Evolutionary conservation across 352 stramenopile species (phyloP), one percentile per base, ranked within the genome.

Genomic region (Pythium insidiosum): DNA sequence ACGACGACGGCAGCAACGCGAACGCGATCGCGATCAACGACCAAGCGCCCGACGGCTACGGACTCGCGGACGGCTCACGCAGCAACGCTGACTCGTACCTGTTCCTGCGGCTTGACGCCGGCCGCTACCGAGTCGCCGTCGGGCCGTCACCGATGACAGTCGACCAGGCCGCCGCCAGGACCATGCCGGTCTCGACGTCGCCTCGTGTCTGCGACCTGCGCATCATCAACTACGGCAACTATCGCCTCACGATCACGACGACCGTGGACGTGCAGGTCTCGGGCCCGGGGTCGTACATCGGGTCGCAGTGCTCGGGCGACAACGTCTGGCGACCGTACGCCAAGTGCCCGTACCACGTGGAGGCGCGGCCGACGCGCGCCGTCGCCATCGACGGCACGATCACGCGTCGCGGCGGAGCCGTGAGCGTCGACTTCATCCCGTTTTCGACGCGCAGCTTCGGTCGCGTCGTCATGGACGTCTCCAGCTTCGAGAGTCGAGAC

Each of bases 161-260:
- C 9, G 38, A 55, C 4, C 47, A 75, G 28, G 73, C 73, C 1
- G 36, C 68, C 0, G 47, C 54, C 20, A 79, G 80, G 42, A 33
- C 38, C 19, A 84, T 79, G 40, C 50, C 56, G 0, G 38, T 72
- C 16, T 73, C 68, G 2, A 38, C 40, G 3, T 40, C 44, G 9
- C 60, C 80, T 12, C 65, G 58, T 5, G 56, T 81, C 24, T 85
- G 76, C 53, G 56, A 66, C 30, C 39, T 56, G 2, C 39, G 41
- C n/a, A 57, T 74, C 10, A 81, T 71, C 16, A 84, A 80, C 47
- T 86, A 82, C 33, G 76, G 76, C 24, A 88, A 38, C 61, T 86
- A 86, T 46, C 61, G 67, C 7, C 49, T 85, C 11, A 85, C 73
- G 0, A 63, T 86, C 48, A 67, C 56, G 0, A 68, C 66, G 13